Conservation (phyloP, 2,329 filamentous ascomycete species). For the Colletotrichum ledebouriae region DNA sequence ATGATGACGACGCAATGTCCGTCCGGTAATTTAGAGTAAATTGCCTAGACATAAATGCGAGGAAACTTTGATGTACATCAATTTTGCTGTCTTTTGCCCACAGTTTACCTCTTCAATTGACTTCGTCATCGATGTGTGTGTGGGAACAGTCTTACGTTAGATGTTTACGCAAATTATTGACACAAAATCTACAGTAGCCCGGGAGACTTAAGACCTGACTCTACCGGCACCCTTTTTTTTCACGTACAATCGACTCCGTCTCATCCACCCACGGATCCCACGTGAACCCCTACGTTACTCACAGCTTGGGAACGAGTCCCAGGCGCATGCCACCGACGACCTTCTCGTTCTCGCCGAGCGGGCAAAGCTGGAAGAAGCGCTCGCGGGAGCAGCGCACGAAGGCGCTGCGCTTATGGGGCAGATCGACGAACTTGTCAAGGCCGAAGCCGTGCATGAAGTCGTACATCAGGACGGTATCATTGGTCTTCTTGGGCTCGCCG, state of each 20-base stretch:
- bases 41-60: constrained; percentile 26
- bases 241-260: constrained; percentile 18
- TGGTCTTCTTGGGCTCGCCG: constrained; percentile 80
- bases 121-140: too few species aligned
- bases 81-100: background rate
- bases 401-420: constrained; percentile 79
- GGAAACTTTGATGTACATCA: constrained; percentile 17
- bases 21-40: constrained; percentile 21
- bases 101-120: background rate
- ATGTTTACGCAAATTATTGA: background rate
- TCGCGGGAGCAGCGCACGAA: constrained; percentile 75
- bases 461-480: constrained; percentile 78
- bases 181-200: constrained; percentile 6
- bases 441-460: constrained; percentile 81
- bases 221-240: constrained; percentile 10
- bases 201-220: background rate
- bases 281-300: constrained; percentile 36
- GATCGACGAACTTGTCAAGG: constrained; percentile 78
- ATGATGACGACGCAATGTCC: constrained; percentile 19
- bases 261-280: background rate
- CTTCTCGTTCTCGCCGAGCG: constrained; percentile 69
- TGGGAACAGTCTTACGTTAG: too few species aligned
- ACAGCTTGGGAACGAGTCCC: constrained; percentile 68
- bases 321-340: constrained; percentile 66
- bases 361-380: constrained; percentile 78